phyloP scores from a whole-genome alignment of 2,329 filamentous ascomycete species.

The Chaetomium sp. region DNA sequence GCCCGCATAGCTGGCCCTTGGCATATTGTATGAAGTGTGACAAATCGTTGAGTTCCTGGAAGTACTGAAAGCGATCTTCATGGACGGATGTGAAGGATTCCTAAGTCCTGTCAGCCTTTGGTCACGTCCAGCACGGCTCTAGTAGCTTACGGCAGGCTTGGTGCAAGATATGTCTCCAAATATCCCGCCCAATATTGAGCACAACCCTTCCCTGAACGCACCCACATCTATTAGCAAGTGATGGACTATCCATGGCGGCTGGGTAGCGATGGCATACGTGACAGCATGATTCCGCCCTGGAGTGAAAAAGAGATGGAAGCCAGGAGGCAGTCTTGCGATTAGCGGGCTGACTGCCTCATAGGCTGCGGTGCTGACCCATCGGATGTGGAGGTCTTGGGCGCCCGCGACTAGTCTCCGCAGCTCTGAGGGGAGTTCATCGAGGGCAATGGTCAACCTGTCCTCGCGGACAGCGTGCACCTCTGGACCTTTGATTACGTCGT shows the following conservation, averaged over 20 bases:
- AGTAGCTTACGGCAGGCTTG: constrained; percentile 37
- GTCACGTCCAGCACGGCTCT: neutral
- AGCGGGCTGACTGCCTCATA: constrained; percentile 70
- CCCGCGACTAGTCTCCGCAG: constrained; percentile 63
- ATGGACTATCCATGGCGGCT: neutral
- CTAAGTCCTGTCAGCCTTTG: constrained; percentile 36
- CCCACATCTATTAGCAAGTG: neutral
- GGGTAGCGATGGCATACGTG: constrained; percentile 30
- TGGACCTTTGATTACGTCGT: constrained; percentile 57
- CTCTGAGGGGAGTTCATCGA: constrained; percentile 73
- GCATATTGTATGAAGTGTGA: constrained; percentile 57
- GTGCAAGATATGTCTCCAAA: constrained; percentile 44
- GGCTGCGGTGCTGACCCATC: constrained; percentile 67
- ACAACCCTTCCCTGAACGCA: constrained; percentile 37
- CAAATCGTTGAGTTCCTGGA: constrained; percentile 63
- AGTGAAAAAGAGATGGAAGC: constrained; percentile 79
- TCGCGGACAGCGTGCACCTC: constrained; percentile 70
- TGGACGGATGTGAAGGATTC: constrained; percentile 65
- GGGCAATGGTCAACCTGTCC: constrained; percentile 72
- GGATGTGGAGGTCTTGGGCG: constrained; percentile 73
- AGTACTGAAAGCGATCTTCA: constrained; percentile 66
- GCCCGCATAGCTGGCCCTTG: constrained; percentile 54
- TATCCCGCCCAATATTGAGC: constrained; percentile 37
- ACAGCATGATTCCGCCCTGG: constrained; percentile 48
- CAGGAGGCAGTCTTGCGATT: constrained; percentile 72